Evolutionary conservation across 768 basidiomycete species (phyloP).

Genomic region (Phallus indusiatus): DNA sequence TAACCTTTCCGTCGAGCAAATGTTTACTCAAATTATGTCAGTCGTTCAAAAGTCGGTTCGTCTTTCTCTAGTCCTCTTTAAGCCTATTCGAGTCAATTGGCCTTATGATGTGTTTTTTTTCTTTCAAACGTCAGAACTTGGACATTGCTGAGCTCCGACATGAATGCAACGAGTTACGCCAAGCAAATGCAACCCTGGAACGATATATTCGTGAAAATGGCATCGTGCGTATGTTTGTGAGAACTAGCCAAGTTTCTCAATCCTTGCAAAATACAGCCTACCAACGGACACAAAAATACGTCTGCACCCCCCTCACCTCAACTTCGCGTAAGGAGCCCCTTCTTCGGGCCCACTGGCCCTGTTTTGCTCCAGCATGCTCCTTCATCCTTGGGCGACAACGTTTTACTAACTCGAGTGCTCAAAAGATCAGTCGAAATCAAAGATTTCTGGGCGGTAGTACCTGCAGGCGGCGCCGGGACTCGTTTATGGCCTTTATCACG

Average conservation of each 20-base stretch:
- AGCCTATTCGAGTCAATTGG: too few species aligned
- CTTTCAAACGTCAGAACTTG: slow-evolving; percentile 7
- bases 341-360: slow-evolving; percentile 46
- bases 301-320: slow-evolving; percentile 64
- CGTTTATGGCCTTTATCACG: slow-evolving; percentile 85
- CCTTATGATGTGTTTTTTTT: not conserved
- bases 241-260: too few species aligned
- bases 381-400: too few species aligned
- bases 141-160: slow-evolving; percentile 70
- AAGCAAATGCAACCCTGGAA: slow-evolving; percentile 68
- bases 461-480: slow-evolving; percentile 82
- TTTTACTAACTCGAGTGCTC: too few species aligned
- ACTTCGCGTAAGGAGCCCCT: slow-evolving; percentile 66
- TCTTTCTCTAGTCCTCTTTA: too few species aligned
- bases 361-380: slow-evolving; percentile 39
- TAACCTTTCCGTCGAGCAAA: slow-evolving; percentile 30
- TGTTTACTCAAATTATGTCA: slow-evolving; percentile 73
- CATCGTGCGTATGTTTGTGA: slow-evolving; percentile 39
- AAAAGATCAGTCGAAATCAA: slow-evolving; percentile 52
- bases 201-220: slow-evolving; percentile 62
- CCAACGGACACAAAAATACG: slow-evolving; percentile 16
- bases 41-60: slow-evolving; percentile 69
- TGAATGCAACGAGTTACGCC: slow-evolving; percentile 67
- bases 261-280: too few species aligned
- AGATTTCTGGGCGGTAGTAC: slow-evolving; percentile 86